Percentiles rank a stretch among this genome's conserved stretches.
phyloP scores from a whole-genome alignment of 768 basidiomycete genomes.

The Amyloporia xantha region DNA sequence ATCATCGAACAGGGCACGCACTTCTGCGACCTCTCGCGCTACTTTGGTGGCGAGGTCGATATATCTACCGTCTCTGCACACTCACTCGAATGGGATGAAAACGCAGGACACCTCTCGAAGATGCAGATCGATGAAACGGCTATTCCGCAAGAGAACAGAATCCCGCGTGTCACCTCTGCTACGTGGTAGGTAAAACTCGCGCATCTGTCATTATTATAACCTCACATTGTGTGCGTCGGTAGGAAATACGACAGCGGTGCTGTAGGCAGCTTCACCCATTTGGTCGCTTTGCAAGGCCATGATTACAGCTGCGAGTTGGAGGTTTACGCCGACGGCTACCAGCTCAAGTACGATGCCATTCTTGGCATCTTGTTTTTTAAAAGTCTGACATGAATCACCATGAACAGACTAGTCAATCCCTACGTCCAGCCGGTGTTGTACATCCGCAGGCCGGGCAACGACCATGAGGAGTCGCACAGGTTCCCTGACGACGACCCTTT shows the following conservation, averaged over 20 bases:
- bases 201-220: neutral
- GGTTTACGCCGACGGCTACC: conserved; percentile 91
- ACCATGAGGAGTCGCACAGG: conserved; percentile 58
- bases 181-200: conserved; percentile 63
- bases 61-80: conserved; percentile 74
- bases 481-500: conserved; percentile 88
- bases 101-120: conserved; percentile 78
- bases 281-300: conserved; percentile 85
- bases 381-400: conserved; percentile 3
- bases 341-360: conserved; percentile 61
- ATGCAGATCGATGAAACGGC: conserved; percentile 77
- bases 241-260: conserved; percentile 97
- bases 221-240: neutral
- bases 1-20: conserved; percentile 93
- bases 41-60: conserved; percentile 95
- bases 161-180: conserved; percentile 89
- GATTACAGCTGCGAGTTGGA: conserved; percentile 95
- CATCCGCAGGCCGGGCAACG: conserved; percentile 79
- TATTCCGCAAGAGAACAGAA: conserved; percentile 82
- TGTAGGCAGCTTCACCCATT: conserved; percentile 86
- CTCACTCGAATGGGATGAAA: conserved; percentile 89
- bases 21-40: conserved; percentile 94
- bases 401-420: conserved; percentile 72
- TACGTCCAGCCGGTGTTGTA: conserved; percentile 89
- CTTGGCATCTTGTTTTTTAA: conserved; percentile 5